Percentiles rank a stretch among this genome's conserved stretches.
Evolutionary conservation across 495 filamentous ascomycete species (phyloP).

Genomic region (Saxophila tyrrhenica): DNA sequence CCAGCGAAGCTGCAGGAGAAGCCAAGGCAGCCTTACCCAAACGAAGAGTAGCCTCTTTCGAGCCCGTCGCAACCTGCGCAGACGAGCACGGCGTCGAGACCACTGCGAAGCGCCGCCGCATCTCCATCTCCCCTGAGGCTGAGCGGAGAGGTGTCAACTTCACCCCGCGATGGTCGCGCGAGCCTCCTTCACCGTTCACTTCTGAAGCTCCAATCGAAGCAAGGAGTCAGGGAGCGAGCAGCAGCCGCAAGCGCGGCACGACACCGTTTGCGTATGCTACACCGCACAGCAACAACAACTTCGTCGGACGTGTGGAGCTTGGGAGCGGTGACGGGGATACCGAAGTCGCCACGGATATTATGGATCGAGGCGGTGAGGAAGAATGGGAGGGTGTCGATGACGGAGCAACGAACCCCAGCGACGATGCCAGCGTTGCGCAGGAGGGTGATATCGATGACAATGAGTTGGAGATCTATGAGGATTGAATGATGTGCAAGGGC

Average conservation of each 20-base stretch:
- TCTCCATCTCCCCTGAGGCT: slow-evolving; percentile 18
- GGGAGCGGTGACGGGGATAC: slow-evolving; percentile 14
- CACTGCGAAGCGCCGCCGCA: slow-evolving; percentile 17
- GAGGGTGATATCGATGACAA: neutral
- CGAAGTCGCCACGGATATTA: slow-evolving; percentile 13
- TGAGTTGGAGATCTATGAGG: neutral
- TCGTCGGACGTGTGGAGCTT: slow-evolving; percentile 4
- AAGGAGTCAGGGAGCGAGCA: slow-evolving; percentile 7
- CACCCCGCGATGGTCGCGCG: slow-evolving; percentile 22
- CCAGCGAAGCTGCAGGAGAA: slow-evolving; percentile 12
- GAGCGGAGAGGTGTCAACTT: slow-evolving; percentile 17
- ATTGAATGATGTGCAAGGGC: neutral
- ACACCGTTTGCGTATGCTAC: slow-evolving; percentile 44
- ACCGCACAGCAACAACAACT: slow-evolving; percentile 34
- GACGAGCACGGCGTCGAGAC: neutral
- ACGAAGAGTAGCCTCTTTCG: slow-evolving; percentile 30
- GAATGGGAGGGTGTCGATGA: slow-evolving; percentile 20
- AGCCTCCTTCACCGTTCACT: slow-evolving; percentile 22
- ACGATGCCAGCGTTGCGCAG: neutral
- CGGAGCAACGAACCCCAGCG: neutral
- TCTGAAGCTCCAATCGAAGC: slow-evolving; percentile 20
- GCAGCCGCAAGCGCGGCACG: slow-evolving; percentile 24
- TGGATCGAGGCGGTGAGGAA: slow-evolving; percentile 6
- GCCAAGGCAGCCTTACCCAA: slow-evolving; percentile 26
- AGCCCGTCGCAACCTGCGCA: slow-evolving; percentile 1